A percentile compares a stretch with the other conserved stretches of the same genome.
Conservation (phyloP, 345 rosid species). For the Eucalyptus virginea region DNA sequence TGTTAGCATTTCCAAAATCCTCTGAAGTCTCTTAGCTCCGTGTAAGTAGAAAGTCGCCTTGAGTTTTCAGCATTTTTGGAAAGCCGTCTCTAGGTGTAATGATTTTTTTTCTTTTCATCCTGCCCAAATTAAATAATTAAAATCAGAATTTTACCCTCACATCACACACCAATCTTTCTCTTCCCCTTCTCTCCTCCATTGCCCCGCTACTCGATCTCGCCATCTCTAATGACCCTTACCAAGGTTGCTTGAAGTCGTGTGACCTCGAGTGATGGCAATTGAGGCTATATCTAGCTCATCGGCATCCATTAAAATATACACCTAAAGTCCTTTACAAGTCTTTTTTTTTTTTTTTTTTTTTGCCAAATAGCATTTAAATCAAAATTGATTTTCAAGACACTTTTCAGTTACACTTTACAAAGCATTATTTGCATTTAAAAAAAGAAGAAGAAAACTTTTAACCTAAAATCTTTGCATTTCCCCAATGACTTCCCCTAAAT, state of each 20-base stretch:
- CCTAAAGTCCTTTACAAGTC: too few species aligned
- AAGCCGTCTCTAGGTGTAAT: background rate
- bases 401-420: background rate
- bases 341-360: too few species aligned
- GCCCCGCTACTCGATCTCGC: fast-evolving
- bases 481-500: fast-evolving
- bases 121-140: background rate
- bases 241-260: background rate
- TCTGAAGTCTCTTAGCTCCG: background rate
- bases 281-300: background rate
- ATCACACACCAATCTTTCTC: background rate
- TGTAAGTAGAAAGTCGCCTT: background rate
- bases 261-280: background rate
- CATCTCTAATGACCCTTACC: fast-evolving
- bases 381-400: background rate
- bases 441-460: too few species aligned
- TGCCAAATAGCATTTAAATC: background rate
- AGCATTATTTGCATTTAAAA: too few species aligned
- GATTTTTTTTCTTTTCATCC: background rate
- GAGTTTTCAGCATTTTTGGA: background rate
- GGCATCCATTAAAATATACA: background rate
- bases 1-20: background rate
- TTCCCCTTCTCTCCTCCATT: background rate
- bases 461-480: background rate
- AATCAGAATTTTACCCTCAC: background rate